Percentiles rank a stretch among this genome's conserved stretches.
Conservation (phyloP, 331 rosid genomes). For the Malus hybrid region DNA sequence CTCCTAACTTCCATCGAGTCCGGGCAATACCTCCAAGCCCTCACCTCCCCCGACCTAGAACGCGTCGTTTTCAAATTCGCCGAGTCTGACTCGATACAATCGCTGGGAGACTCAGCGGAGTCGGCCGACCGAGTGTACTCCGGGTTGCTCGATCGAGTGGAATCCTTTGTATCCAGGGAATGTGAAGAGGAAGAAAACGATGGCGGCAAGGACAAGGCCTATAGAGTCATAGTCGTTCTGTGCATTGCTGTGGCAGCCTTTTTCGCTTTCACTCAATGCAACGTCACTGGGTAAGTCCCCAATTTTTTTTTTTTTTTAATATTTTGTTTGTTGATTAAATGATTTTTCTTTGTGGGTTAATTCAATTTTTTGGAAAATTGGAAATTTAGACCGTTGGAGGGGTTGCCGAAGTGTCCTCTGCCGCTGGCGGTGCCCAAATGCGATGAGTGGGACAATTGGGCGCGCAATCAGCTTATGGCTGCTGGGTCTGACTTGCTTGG, state of each 20-base stretch:
- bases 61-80: slow-evolving; percentile 33
- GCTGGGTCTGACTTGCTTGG: slow-evolving; percentile 91
- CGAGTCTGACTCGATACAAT: slow-evolving; percentile 12
- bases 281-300: slow-evolving; percentile 59
- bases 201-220: slow-evolving; percentile 23
- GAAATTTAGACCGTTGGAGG: slow-evolving; percentile 53
- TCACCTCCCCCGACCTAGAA: slow-evolving; percentile 39
- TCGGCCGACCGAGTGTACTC: slow-evolving; percentile 52
- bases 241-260: slow-evolving; percentile 63
- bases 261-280: slow-evolving; percentile 58
- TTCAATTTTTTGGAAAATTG: not conserved
- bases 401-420: slow-evolving; percentile 56
- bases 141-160: slow-evolving; percentile 49
- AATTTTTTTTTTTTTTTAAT: not conserved
- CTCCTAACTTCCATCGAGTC: slow-evolving; percentile 50
- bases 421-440: slow-evolving; percentile 22
- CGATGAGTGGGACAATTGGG: slow-evolving; percentile 73
- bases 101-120: slow-evolving; percentile 23
- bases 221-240: slow-evolving; percentile 35
- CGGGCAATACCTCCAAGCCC: slow-evolving; percentile 51
- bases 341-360: not conserved
- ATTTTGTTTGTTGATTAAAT: too few relatives aligned
- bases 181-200: slow-evolving; percentile 17
- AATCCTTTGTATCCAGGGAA: slow-evolving; percentile 29
- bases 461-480: slow-evolving; percentile 80